Percentiles rank a stretch among this genome's conserved stretches.
Evolutionary conservation across 2,329 filamentous ascomycete genomes (phyloP).

Genomic region (Colletotrichum zoysiae): DNA sequence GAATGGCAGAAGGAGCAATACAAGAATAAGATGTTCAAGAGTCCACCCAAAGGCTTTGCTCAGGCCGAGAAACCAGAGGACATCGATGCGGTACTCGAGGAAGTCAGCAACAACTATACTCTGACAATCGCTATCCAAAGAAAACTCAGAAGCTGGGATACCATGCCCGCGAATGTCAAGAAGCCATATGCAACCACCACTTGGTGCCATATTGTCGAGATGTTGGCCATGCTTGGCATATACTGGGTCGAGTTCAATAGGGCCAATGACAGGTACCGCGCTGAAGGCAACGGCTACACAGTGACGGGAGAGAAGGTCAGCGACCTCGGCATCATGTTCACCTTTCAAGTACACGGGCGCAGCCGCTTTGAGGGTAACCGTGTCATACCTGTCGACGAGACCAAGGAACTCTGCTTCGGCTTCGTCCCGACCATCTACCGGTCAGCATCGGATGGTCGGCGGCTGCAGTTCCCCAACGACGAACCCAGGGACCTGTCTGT

Average conservation of each 20-base stretch:
- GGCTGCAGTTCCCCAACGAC: conserved; percentile 54
- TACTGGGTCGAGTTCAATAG: conserved; percentile 72
- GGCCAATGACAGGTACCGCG: conserved; percentile 63
- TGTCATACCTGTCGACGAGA: conserved; percentile 64
- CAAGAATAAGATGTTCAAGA: not conserved
- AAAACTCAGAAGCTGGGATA: conserved; percentile 63
- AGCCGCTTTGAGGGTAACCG: conserved; percentile 62
- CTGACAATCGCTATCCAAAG: conserved; percentile 62
- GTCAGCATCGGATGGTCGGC: conserved; percentile 53
- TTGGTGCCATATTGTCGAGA: conserved; percentile 68
- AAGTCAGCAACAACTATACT: conserved; percentile 51
- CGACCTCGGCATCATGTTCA: conserved; percentile 68
- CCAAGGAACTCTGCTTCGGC: conserved; percentile 69
- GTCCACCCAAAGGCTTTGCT: conserved; percentile 21
- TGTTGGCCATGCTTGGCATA: conserved; percentile 66
- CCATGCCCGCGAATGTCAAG: conserved; percentile 61
- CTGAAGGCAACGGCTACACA: conserved; percentile 67
- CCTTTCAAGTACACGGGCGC: conserved; percentile 64
- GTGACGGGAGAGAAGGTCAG: conserved; percentile 59
- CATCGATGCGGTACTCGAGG: not conserved
- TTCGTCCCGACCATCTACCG: conserved; percentile 67
- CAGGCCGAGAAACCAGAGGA: conserved; percentile 6
- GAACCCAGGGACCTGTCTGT: conserved; percentile 57
- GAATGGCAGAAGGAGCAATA: conserved; percentile 59
- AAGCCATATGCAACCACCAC: conserved; percentile 67